Evolutionary conservation across 129 eudicot species (phyloP), one percentile per base, ranked within the genome.

Genomic region (Pulicaria dysenterica): DNA sequence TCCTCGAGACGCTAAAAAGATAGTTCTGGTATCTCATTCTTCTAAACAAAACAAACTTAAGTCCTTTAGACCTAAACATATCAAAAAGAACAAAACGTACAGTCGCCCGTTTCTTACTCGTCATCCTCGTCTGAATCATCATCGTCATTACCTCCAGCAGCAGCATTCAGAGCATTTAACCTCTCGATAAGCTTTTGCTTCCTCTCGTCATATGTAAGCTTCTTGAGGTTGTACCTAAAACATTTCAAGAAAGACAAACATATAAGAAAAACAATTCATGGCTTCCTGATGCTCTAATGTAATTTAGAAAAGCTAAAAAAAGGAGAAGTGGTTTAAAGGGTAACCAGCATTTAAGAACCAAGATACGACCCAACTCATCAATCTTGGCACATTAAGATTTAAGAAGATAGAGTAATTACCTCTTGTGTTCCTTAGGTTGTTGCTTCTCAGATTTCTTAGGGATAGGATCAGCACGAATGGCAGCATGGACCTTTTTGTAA

Each of bases 401-500:
- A 58, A 34, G 17, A 9, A 6, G 39, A 15, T 38, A 24, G 31
- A 24, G 31, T 24, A 13, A 37, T 37, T 53, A 94, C 98, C 98
- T 81, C 93, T 88, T 94, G 85, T 85, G 96, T 37, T 82, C 77
- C 81, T 86, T 86, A 0, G 96, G 97, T 45, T 83, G 76, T 74
- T 72, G 86, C 69, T 87, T 94, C 19, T 65, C 91, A 7, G 86
- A 51, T 65, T 88, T 94, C 81, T 90, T 94, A n/a, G 61, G 47
- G 36, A 79, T 75, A 0, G 98, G 97, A 57, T 94, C 96, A 44
- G 96, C 91, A 65, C 97, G 92, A 48, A 94, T 94, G 1, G 91
- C 96, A 41, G 97, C 96, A 75, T 94, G 98, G 2, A 90, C 97
- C 81, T 90, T 88, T 80, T 94, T 88, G 85, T 94, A 94, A 69